Percentiles rank a stretch among this genome's conserved stretches.
These are phyloP conservation scores for Saccharum hybrid DNA, from an alignment of 202 grass and related monocot species.

Conservation along the genomic window DNA sequence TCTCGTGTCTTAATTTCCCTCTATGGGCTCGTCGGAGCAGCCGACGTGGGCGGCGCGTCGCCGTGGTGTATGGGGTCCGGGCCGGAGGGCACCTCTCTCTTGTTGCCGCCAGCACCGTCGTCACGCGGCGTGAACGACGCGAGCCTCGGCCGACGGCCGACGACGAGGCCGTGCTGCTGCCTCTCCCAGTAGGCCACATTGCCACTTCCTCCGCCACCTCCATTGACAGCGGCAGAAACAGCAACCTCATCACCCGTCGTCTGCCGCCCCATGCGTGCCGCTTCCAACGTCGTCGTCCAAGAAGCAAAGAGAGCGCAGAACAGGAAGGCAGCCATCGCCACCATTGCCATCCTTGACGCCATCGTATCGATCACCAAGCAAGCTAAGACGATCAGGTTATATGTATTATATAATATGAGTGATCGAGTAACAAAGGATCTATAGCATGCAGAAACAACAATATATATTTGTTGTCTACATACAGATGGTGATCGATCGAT, in stretches of 20 bases:
- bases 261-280: background rate
- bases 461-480: background rate
- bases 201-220: background rate
- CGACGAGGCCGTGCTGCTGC: background rate
- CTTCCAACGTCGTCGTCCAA: conserved; percentile 6
- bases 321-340: conserved; percentile 9
- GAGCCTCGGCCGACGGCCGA: conserved; percentile 30
- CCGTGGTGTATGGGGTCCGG: conserved; percentile 42
- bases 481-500: background rate
- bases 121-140: conserved; percentile 24
- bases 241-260: conserved; percentile 31
- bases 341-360: background rate
- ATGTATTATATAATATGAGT: background rate
- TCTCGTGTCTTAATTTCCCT: background rate
- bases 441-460: background rate
- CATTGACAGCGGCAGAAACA: background rate
- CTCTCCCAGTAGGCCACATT: conserved; percentile 7
- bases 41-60: background rate
- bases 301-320: background rate
- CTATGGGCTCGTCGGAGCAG: conserved; percentile 1
- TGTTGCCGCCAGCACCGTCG: background rate
- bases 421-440: background rate
- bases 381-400: background rate
- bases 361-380: background rate
- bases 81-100: conserved; percentile 38